These are phyloP conservation scores for Cornus florida DNA, from an alignment of 148 eudicot species.

Conservation along the genomic window DNA sequence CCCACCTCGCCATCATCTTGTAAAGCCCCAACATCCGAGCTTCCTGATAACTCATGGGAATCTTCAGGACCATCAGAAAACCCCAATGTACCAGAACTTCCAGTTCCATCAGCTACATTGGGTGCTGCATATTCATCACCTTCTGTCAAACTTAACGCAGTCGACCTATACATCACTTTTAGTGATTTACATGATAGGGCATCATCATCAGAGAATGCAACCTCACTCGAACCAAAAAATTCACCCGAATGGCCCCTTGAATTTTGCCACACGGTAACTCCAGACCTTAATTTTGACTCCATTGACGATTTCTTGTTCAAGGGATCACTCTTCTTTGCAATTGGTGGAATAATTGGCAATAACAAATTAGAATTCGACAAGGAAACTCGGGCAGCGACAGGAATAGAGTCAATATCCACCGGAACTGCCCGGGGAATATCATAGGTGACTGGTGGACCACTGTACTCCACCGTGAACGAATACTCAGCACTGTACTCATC, in stretches of 20 bases:
- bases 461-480: conserved; percentile 78
- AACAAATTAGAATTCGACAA: conserved; percentile 34
- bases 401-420: conserved; percentile 52
- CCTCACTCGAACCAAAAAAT: not conserved
- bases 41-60: conserved; percentile 58
- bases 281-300: conserved; percentile 12
- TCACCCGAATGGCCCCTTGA: not conserved
- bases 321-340: conserved; percentile 26
- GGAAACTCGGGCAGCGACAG: conserved; percentile 37
- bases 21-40: conserved; percentile 56
- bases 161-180: conserved; percentile 2
- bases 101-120: conserved; percentile 24
- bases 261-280: not conserved
- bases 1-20: conserved; percentile 19
- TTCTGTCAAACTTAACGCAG: not conserved
- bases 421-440: conserved; percentile 58
- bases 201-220: not conserved
- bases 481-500: conserved; percentile 54
- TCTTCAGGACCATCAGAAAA: conserved; percentile 57
- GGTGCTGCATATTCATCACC: conserved; percentile 14
- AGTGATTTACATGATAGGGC: not conserved
- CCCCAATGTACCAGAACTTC: conserved; percentile 59
- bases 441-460: conserved; percentile 61
- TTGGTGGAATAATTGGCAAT: conserved; percentile 61
- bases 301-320: conserved; percentile 5